Evolutionary conservation across 2,329 filamentous ascomycete species (phyloP).

Genomic region (Cercospora sesami): DNA sequence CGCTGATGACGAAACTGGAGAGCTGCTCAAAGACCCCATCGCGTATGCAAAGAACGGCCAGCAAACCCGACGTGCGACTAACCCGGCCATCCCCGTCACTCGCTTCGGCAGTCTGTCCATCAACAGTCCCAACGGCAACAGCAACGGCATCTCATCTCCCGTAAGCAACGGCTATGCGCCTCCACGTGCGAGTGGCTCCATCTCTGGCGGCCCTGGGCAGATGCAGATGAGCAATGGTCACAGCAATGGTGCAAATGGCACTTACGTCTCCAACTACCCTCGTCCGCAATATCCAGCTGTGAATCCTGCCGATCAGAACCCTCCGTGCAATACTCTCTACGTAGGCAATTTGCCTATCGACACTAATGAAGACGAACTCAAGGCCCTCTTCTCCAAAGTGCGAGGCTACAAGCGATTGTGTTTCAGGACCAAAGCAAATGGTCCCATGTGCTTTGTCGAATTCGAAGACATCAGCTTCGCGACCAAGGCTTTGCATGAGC

Average conservation of each 20-base stretch:
- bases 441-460: slow-evolving; percentile 98
- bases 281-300: slow-evolving; percentile 75
- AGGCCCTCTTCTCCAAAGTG: slow-evolving; percentile 87
- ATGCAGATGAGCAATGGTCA: slow-evolving; percentile 30
- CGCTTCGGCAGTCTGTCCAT: slow-evolving; percentile 71
- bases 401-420: slow-evolving; percentile 93
- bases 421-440: slow-evolving; percentile 91
- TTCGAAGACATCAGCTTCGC: slow-evolving; percentile 93
- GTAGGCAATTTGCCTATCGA: slow-evolving; percentile 94
- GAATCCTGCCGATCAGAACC: slow-evolving; percentile 94
- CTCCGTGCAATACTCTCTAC: slow-evolving; percentile 95
- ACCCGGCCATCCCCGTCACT: slow-evolving; percentile 69
- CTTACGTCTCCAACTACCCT: slow-evolving; percentile 61
- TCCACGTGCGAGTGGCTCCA: slow-evolving; percentile 48
- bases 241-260: slow-evolving; percentile 55
- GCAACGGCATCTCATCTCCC: slow-evolving; percentile 51
- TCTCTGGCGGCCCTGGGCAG: slow-evolving; percentile 51
- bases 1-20: slow-evolving; percentile 69
- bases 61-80: slow-evolving; percentile 60
- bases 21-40: slow-evolving; percentile 70
- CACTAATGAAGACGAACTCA: slow-evolving; percentile 92
- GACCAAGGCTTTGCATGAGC: slow-evolving; percentile 83
- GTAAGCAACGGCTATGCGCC: slow-evolving; percentile 57
- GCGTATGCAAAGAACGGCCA: slow-evolving; percentile 71
- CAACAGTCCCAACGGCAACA: slow-evolving; percentile 58